Conservation (phyloP, 179 eudicot species). For the Carnegiea gigantea region DNA sequence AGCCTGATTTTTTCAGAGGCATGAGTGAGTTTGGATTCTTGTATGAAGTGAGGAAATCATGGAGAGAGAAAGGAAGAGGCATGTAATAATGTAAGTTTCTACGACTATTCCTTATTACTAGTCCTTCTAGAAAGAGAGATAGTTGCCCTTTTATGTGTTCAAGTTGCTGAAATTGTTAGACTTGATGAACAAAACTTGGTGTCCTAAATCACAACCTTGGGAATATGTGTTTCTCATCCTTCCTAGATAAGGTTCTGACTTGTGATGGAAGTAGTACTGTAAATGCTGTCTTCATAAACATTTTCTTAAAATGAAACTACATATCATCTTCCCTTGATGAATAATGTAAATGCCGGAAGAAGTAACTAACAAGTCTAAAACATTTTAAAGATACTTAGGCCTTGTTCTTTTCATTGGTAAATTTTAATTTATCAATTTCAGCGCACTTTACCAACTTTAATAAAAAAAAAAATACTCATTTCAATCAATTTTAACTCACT, state of each 20-base stretch:
- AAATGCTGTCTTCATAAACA: not conserved
- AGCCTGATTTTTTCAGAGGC: not conserved
- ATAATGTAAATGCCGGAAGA: no score
- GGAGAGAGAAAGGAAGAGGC: not conserved
- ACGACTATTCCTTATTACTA: not conserved
- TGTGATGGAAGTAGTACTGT: not conserved
- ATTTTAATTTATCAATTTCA: no score
- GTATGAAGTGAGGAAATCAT: not conserved
- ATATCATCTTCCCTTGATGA: not conserved
- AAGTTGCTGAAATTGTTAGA: not conserved
- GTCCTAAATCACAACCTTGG: not conserved
- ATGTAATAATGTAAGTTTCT: slow-evolving; percentile 1
- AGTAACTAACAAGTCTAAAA: no score
- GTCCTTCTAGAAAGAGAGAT: not conserved
- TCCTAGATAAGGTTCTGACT: no score
- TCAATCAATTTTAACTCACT: no score
- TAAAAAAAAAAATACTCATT: no score
- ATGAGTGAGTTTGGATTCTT: not conserved
- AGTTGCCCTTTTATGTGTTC: not conserved
- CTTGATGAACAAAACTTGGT: no score
- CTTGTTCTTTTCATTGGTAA: no score
- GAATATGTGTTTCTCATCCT: not conserved
- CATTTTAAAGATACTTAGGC: no score
- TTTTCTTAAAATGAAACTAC: not conserved
- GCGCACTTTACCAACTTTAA: no score